phyloP scores from a whole-genome alignment of 768 basidiomycete genomes.

The Lentinula guzmanii region DNA sequence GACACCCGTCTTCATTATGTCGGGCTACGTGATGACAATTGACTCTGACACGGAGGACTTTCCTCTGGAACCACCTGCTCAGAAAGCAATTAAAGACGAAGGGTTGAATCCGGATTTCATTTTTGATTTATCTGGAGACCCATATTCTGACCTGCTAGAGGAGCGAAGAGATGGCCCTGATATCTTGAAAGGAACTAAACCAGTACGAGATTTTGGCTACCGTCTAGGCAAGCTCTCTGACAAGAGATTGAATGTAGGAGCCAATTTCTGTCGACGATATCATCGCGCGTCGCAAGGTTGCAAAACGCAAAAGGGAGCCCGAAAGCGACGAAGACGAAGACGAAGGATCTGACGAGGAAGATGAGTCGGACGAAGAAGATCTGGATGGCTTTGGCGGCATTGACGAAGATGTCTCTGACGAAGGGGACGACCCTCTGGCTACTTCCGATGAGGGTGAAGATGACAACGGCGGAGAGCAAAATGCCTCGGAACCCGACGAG shows the following conservation, averaged over 20 bases:
- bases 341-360: conserved; percentile 23
- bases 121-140: conserved; percentile 75
- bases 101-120: conserved; percentile 76
- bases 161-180: conserved; percentile 39
- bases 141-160: conserved; percentile 50
- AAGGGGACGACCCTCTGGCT: conserved; percentile 21
- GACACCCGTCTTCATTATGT: conserved; percentile 17
- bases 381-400: conserved; percentile 17
- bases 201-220: conserved; percentile 33
- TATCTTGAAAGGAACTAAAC: conserved; percentile 54
- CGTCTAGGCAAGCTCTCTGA: conserved; percentile 3
- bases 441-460: conserved; percentile 29
- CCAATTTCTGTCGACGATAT: conserved; percentile 92
- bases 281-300: conserved; percentile 64
- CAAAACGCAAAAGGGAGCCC: conserved; percentile 60
- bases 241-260: conserved; percentile 30
- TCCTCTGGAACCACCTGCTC: conserved; percentile 11
- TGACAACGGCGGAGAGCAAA: conserved; percentile 17
- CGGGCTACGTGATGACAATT: conserved; percentile 78
- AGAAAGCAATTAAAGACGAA: conserved; percentile 35
- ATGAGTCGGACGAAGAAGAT: conserved; percentile 21
- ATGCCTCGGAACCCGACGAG: conserved; percentile 7
- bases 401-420: conserved; percentile 26
- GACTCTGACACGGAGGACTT: conserved; percentile 73
- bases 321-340: conserved; percentile 34